Evolutionary conservation across 2,329 filamentous ascomycete genomes (phyloP).

Genomic region (Sporothrix phasma): DNA sequence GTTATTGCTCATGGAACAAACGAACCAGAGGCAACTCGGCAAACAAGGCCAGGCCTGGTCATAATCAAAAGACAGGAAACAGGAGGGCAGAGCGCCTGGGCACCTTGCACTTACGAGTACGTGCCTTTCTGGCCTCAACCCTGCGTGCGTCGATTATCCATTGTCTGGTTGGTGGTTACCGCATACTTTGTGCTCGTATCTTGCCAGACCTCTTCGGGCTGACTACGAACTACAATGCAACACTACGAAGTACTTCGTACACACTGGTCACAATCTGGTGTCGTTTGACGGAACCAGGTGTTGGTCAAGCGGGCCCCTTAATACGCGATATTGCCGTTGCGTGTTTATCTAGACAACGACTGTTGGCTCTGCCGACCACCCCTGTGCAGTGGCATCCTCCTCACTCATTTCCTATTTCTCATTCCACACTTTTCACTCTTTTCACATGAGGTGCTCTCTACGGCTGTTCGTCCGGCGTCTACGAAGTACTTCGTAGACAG

Average conservation of each 20-base stretch:
- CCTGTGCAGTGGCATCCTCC: not conserved
- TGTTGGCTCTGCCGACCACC: not conserved
- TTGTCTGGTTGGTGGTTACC: too few species aligned
- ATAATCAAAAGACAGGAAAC: slow-evolving; percentile 1
- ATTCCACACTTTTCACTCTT: not conserved
- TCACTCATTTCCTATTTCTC: not conserved
- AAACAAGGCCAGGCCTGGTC: not conserved
- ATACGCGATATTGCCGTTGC: slow-evolving; percentile 13
- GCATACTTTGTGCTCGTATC: too few species aligned
- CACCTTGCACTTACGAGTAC: not conserved
- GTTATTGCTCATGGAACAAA: not conserved
- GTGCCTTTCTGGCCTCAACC: not conserved
- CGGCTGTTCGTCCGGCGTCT: slow-evolving; percentile 9
- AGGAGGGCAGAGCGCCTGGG: not conserved
- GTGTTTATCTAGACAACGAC: not conserved
- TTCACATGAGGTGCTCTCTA: not conserved
- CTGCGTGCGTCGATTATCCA: too few species aligned
- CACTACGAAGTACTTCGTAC: too few species aligned
- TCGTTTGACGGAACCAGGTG: not conserved
- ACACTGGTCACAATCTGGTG: not conserved
- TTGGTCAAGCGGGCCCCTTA: not conserved
- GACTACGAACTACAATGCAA: too few species aligned
- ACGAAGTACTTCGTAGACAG: too few species aligned
- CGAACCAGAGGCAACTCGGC: not conserved
- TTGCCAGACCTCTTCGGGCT: too few species aligned